Evolutionary conservation across 192 early-diverging fungal species (phyloP).

Genomic region (Gamsiella multidivaricata): DNA sequence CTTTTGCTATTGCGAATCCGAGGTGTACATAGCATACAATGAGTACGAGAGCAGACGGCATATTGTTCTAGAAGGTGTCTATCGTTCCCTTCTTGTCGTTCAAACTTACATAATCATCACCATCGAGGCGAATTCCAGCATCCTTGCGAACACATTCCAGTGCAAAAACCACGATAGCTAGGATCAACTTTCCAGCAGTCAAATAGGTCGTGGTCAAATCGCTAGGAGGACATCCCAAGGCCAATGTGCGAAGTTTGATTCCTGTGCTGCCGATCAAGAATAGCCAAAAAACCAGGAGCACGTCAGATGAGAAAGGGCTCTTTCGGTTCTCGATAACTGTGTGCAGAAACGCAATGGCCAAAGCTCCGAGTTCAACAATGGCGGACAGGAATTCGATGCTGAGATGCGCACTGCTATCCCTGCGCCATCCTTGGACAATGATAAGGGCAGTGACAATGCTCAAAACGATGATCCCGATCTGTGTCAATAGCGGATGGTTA

Average conservation of each 20-base stretch:
- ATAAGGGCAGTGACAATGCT: background rate
- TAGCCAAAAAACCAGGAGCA: conserved; percentile 71
- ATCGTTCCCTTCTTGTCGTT: background rate
- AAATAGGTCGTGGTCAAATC: conserved; percentile 39
- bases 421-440: background rate
- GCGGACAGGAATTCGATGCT: conserved; percentile 26
- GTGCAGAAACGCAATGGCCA: conserved; percentile 52
- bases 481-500: too few relatives aligned
- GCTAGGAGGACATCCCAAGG: conserved; percentile 48
- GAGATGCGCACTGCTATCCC: background rate
- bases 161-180: conserved; percentile 15
- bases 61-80: background rate
- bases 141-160: conserved; percentile 44
- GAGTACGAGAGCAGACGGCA: background rate
- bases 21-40: too few relatives aligned
- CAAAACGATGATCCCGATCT: conserved; percentile 28
- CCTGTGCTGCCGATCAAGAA: conserved; percentile 18
- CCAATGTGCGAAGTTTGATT: conserved; percentile 57
- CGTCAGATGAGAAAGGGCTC: conserved; percentile 54
- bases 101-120: conserved; percentile 33
- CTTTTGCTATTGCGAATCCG: conserved; percentile 29
- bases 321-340: conserved; percentile 62
- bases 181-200: conserved; percentile 12
- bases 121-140: conserved; percentile 36
- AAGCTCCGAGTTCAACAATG: conserved; percentile 5